Evolutionary conservation across 345 rosid genomes (phyloP).

Genomic region (Populus simonii): DNA sequence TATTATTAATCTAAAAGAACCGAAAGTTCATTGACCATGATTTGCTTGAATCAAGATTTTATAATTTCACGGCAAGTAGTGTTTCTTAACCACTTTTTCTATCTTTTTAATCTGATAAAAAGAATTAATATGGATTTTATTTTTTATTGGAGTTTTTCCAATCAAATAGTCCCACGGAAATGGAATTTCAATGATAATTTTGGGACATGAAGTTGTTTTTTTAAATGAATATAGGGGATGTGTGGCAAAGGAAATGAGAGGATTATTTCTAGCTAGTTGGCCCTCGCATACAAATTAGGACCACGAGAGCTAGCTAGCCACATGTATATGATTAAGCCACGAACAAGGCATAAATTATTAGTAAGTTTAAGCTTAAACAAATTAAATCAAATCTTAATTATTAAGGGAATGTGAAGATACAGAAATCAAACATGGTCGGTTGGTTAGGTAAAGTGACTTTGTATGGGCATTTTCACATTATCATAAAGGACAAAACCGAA

Average conservation of each 20-base stretch:
- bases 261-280: neutral
- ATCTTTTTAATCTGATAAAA: too few species aligned
- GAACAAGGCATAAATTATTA: neutral
- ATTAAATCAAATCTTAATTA: neutral
- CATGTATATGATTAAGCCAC: conserved; percentile 12
- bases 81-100: too few species aligned
- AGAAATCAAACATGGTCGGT: conserved; percentile 11
- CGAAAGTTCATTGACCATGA: too few species aligned
- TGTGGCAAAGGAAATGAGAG: neutral
- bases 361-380: neutral
- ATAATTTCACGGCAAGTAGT: too few species aligned
- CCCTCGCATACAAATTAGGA: neutral
- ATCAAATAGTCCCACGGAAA: too few species aligned
- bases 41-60: too few species aligned
- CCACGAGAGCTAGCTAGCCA: neutral
- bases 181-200: too few species aligned
- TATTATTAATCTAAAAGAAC: too few species aligned
- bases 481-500: conserved; percentile 16
- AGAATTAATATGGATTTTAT: too few species aligned
- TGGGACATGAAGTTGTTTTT: too few species aligned
- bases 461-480: conserved; percentile 21
- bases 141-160: too few species aligned
- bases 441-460: conserved; percentile 38
- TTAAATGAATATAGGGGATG: too few species aligned
- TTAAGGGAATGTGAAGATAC: neutral